Percentiles rank a stretch among this genome's conserved stretches.
phyloP scores from a whole-genome alignment of 73 alveolate species.

The Tetrahymena borealis region DNA sequence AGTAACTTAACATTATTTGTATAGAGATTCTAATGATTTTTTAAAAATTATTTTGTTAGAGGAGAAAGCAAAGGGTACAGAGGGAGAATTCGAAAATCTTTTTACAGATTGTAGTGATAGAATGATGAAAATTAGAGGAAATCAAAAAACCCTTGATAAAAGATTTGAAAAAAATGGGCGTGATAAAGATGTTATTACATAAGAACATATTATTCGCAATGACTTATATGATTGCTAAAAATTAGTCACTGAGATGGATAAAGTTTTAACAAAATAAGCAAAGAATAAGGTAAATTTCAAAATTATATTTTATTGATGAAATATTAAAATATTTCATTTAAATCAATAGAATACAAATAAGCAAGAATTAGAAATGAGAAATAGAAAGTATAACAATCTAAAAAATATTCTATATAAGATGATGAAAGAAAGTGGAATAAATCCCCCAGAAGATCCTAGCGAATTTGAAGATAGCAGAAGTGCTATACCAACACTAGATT shows the following conservation, averaged over 20 bases:
- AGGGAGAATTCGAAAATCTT: not conserved
- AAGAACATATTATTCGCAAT: not conserved
- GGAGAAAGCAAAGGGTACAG: not conserved
- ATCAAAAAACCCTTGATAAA: not conserved
- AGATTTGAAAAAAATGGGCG: not conserved
- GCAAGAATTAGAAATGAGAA: not conserved
- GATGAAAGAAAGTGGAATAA: not conserved
- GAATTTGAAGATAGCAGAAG: not conserved
- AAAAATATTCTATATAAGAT: not conserved
- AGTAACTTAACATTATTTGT: not conserved
- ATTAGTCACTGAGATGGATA: not conserved
- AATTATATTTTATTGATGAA: not conserved
- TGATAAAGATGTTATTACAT: not conserved
- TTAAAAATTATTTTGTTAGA: not conserved
- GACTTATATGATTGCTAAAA: not conserved
- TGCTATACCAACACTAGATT: not conserved
- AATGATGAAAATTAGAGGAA: not conserved
- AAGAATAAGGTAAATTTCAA: not conserved
- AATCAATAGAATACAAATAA: not conserved
- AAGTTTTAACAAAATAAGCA: not conserved
- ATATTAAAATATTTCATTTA: not conserved
- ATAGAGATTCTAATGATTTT: not conserved
- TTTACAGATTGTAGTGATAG: not conserved
- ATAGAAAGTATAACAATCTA: not conserved
- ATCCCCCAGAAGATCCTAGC: not conserved